These are phyloP conservation scores for Boletellus ananas DNA, from an alignment of 768 basidiomycete species.

Conservation along the genomic window DNA sequence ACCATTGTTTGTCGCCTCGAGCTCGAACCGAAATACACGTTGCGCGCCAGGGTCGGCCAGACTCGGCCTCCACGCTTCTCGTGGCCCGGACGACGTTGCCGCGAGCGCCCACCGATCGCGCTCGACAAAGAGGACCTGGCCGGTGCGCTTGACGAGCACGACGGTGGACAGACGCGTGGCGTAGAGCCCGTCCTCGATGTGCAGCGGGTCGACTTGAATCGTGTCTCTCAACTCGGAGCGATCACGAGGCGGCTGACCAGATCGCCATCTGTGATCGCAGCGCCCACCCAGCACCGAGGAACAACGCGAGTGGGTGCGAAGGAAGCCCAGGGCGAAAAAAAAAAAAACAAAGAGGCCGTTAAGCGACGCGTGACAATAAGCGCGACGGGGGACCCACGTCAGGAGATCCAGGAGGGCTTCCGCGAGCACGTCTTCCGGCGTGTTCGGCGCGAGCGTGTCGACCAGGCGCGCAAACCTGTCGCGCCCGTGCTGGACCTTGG, in stretches of 20 bases:
- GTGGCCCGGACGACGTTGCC: not conserved
- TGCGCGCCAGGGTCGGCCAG: conserved; percentile 41
- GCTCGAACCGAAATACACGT: conserved; percentile 50
- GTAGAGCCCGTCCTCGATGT: conserved; percentile 34
- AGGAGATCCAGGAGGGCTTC: conserved; percentile 63
- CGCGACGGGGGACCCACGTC: conserved; percentile 48
- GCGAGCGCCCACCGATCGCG: conserved; percentile 60
- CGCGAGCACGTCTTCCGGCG: conserved; percentile 50
- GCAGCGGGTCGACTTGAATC: conserved; percentile 58
- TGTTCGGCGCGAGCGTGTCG: conserved; percentile 31
- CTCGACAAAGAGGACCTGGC: conserved; percentile 65
- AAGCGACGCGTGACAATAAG: not conserved
- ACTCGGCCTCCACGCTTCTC: conserved; percentile 12
- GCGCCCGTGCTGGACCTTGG: conserved; percentile 65
- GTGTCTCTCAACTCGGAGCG: conserved; percentile 58
- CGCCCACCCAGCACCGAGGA: no score
- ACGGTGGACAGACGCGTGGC: conserved; percentile 75
- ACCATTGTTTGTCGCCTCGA: conserved; percentile 7
- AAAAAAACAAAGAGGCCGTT: not conserved
- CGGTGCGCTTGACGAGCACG: conserved; percentile 57
- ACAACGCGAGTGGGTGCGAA: not conserved
- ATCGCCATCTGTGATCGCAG: conserved; percentile 21
- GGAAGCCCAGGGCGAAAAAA: not conserved
- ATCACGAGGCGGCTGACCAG: conserved; percentile 39
- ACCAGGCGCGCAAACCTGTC: conserved; percentile 44